Evolutionary conservation across 2,329 filamentous ascomycete genomes (phyloP), one percentile per base, ranked within the genome.

Genomic region (Lachnellula willkommii): DNA sequence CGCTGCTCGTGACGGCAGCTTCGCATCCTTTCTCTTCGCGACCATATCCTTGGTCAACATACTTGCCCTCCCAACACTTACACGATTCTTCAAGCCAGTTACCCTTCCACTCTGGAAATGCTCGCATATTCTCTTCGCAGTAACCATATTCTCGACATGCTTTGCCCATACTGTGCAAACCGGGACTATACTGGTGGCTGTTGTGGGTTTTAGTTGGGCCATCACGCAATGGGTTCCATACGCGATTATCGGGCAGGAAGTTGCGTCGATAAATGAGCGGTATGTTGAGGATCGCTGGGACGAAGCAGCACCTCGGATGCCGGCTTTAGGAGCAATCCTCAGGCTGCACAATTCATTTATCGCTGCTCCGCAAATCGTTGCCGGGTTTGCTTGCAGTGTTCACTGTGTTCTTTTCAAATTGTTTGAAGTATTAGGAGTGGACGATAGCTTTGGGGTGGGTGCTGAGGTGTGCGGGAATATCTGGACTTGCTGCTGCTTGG

Each of bases 191-290:
- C 8, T 47, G 5, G 14, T 47, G 12, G 45, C 45, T 28, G 11
- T 60, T 20, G 43, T 61, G 12, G 67, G 67, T 12, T 53, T 68
- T 2, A 61, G 64, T 6, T 69, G 67, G 67, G 67, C 67, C 3
- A 42, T 68, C 32, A 69, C 66, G 2, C 65, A 67, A 52, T 69
- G 65, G 64, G 66, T 63, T 4, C 67, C 67, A 2, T 68, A 66
- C 50, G 63, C 65, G 0, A 52, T 69, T 12, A 67, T 69, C 15
- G 64, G 65, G 2, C 59, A 59, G 15, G 67, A 69, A 42, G 48
- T 67, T n/a, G 62, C 63, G 17, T 53, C 17, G 11, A 22, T 22
- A 15, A 22, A 22, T 22, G 24, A 22, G 12, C 26, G 6, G 7
- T 17, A 40, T 17, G 8, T 3, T 40, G 15, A 17, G 15, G 8